Conservation (phyloP, 129 eudicot genomes). For the Artemisia tridentata region DNA sequence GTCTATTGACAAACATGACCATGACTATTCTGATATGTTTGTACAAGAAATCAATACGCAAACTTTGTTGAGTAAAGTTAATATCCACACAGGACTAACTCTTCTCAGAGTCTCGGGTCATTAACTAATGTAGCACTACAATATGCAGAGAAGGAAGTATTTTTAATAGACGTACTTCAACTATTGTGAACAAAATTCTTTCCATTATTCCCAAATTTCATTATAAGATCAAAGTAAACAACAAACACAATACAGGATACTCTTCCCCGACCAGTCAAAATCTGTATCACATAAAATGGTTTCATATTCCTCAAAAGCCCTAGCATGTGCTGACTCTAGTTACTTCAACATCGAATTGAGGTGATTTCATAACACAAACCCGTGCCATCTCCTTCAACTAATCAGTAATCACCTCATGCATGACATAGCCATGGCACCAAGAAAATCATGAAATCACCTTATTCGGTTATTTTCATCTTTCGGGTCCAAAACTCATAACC, state of each 20-base stretch:
- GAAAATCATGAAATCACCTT: not conserved
- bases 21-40: not conserved
- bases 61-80: not conserved
- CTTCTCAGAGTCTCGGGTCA: not conserved
- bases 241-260: not conserved
- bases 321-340: not conserved
- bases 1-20: not conserved
- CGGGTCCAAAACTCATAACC: slow-evolving; percentile 4
- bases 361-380: slow-evolving; percentile 3
- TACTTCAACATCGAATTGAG: not conserved
- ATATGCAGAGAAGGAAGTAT: slow-evolving; percentile 2
- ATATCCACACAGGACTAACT: not conserved
- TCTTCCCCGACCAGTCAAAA: not conserved
- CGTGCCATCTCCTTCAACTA: slow-evolving; percentile 14
- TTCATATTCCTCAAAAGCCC: slow-evolving; percentile 5
- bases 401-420: slow-evolving; percentile 10
- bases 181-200: not conserved
- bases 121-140: not conserved
- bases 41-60: no score
- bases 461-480: not conserved
- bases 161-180: no score
- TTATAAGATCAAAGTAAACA: not conserved
- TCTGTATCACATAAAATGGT: slow-evolving; percentile 2
- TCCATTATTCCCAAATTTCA: not conserved
- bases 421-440: slow-evolving; percentile 1